Evolutionary conservation across 371 early-diverging fungal genomes (phyloP).

Genomic region (Mitosporidium daphniae): DNA sequence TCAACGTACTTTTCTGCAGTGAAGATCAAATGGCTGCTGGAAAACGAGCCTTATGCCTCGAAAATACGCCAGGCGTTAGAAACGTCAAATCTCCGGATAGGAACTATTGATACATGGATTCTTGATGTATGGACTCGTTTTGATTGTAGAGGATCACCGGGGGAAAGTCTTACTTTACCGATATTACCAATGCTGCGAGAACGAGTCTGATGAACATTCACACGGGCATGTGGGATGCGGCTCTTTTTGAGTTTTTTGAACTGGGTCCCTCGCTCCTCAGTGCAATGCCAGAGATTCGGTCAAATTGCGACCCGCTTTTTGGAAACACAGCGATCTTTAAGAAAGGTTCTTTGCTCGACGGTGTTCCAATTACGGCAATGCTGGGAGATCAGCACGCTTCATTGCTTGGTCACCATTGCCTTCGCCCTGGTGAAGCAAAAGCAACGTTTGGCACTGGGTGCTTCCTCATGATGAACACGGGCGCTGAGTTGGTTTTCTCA

Average conservation of each 20-base stretch:
- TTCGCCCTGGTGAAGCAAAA: constrained; percentile 42
- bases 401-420: constrained; percentile 64
- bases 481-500: constrained; percentile 27
- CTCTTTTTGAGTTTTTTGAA: no score
- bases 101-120: constrained; percentile 71
- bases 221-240: constrained; percentile 33
- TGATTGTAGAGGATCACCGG: not conserved
- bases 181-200: constrained; percentile 69
- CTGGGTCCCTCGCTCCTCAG: no score
- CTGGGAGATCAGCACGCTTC: constrained; percentile 87
- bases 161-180: constrained; percentile 42
- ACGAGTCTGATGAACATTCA: constrained; percentile 65
- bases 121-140: constrained; percentile 16
- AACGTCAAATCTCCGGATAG: constrained; percentile 24
- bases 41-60: constrained; percentile 25
- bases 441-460: constrained; percentile 86
- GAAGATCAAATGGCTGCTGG: constrained; percentile 58
- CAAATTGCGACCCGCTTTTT: no score
- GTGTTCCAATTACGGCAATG: constrained; percentile 27
- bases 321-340: no score
- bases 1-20: constrained; percentile 68
- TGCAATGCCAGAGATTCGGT: no score
- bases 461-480: constrained; percentile 71
- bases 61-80: constrained; percentile 10
- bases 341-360: constrained; percentile 15